Base-by-base conservation (phyloP, 306 rosid species). In the Styphnolobium japonicum region DNA sequence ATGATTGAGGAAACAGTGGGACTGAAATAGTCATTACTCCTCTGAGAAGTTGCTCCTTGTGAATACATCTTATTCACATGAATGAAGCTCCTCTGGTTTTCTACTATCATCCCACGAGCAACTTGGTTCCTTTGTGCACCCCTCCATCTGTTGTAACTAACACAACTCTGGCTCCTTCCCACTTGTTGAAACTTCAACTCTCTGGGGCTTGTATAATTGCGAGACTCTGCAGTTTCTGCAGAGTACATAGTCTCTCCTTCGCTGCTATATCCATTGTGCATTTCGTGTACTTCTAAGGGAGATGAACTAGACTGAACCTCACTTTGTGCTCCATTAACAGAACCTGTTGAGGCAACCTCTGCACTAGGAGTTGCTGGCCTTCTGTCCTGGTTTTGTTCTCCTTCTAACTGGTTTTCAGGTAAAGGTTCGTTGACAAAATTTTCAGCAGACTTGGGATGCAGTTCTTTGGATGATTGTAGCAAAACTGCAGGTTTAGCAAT, bases 171-270 rank as follows among this genome's bases (percentile, higher is more conserved):
- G 86, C 99, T 96, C 84, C 99, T 89, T 69, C 97, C 96, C 18
- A 93, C 96, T 84, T 88, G 91, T 70, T 89, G 96, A 87, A 90
- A 91, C 81, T 82, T 86, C 9, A 79, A 82, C 85, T 81, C 93
- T 57, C 97, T 78, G 3, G 99, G 99, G 71, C 90, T 87, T 0
- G 96, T 86, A 68, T 96, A 96, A 74, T 96, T 96, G 63, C 98
- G 92, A 52, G 91, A 85, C 90, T 96, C 99, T 0, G 99, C 99
- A 0, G 99, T 96, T 82, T 96, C 99, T 0, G 99, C 99, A 7
- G 99, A 96, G 83, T 96, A 96, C 99, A 96, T 93, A 0, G 99
- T 96, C 91, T 96, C 98, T 73, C 89, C 98, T 84, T 96, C 99
- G 0, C 97, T 93, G 79, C 96, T 88, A 23, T 90, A 90, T 37